phyloP scores from a whole-genome alignment of 192 early-diverging fungal species.

The Coemansia sp. region DNA sequence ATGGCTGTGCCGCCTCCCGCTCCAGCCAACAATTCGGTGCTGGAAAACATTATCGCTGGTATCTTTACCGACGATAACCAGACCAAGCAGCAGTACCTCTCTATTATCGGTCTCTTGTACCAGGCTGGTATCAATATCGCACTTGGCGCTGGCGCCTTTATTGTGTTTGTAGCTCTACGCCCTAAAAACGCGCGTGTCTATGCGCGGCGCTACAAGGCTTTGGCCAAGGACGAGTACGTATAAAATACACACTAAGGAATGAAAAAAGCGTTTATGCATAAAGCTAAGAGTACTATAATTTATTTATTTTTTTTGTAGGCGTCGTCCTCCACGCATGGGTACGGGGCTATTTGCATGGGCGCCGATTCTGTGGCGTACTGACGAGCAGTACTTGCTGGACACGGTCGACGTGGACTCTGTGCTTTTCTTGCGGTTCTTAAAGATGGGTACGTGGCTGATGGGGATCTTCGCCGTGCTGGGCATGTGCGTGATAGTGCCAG shows the following conservation, averaged over 20 bases:
- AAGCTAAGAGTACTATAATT: background rate
- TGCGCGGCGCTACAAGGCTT: slow-evolving; percentile 56
- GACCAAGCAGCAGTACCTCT: slow-evolving; percentile 47
- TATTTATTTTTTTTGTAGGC: slow-evolving; percentile 39
- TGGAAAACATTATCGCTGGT: slow-evolving; percentile 49
- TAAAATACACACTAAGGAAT: background rate
- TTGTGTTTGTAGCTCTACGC: slow-evolving; percentile 62
- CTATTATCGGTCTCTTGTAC: slow-evolving; percentile 60
- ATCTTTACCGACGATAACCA: slow-evolving; percentile 52
- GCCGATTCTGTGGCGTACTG: slow-evolving; percentile 57
- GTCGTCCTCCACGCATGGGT: slow-evolving; percentile 68
- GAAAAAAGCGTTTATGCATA: background rate
- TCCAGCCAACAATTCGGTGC: slow-evolving; percentile 16
- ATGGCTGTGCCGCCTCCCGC: background rate
- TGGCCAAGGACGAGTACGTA: slow-evolving; percentile 43
- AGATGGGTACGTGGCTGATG: slow-evolving; percentile 63
- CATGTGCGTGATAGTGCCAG: slow-evolving; percentile 63
- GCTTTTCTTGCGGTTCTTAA: slow-evolving; percentile 69
- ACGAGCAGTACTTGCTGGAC: slow-evolving; percentile 64
- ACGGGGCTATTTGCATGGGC: slow-evolving; percentile 70
- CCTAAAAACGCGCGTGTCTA: slow-evolving; percentile 61
- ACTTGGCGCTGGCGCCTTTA: slow-evolving; percentile 57
- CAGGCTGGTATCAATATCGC: slow-evolving; percentile 67
- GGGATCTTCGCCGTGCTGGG: slow-evolving; percentile 62
- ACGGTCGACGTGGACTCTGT: slow-evolving; percentile 75